These are phyloP conservation scores for Hordeum pubiflorum DNA, from an alignment of 202 grass and related monocot species.

Conservation along the genomic window DNA sequence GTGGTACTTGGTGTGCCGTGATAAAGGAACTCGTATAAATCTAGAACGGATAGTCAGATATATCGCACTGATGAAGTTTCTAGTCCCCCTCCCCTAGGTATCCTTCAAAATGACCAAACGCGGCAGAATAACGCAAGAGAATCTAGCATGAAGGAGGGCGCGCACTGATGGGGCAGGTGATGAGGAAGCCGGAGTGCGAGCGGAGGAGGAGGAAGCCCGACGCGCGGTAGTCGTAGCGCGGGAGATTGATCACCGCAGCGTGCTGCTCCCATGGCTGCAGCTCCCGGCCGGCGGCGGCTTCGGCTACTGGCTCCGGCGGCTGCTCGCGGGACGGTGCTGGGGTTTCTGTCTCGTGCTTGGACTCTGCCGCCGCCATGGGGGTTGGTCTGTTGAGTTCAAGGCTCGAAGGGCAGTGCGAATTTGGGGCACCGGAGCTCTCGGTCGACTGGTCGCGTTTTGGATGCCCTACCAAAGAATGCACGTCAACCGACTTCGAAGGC, in stretches of 20 bases:
- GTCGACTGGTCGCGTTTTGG: neutral
- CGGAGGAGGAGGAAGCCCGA: conserved; percentile 57
- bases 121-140: neutral
- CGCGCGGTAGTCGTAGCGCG: conserved; percentile 81
- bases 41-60: conserved; percentile 2
- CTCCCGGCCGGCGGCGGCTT: neutral
- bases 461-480: neutral
- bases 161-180: conserved; percentile 97
- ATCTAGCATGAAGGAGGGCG: neutral
- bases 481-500: neutral
- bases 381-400: neutral
- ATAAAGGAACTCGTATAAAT: neutral
- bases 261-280: conserved; percentile 88
- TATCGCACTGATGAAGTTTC: neutral
- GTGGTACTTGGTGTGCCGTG: neutral
- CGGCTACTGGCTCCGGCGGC: conserved; percentile 19
- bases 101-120: neutral
- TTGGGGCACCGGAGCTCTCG: neutral
- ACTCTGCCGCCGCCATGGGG: conserved; percentile 37
- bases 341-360: conserved; percentile 1
- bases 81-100: neutral
- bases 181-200: conserved; percentile 85
- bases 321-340: neutral
- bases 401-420: neutral
- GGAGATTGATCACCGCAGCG: conserved; percentile 74